Base-by-base conservation (phyloP, 1,284 basidiomycete species). In the Ustilago hordei region DNA sequence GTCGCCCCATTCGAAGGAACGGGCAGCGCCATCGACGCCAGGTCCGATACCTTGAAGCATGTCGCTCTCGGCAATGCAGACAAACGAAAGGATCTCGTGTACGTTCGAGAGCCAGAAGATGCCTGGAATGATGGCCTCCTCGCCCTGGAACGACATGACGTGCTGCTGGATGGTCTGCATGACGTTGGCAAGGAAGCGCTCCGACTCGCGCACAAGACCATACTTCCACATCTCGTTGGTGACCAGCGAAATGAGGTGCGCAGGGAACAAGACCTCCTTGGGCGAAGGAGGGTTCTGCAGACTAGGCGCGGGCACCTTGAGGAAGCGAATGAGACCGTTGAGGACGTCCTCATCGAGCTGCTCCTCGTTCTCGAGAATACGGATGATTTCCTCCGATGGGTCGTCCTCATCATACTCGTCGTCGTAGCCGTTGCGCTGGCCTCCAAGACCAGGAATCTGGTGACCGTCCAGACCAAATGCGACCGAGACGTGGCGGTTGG, bases 221-320 rank as follows among this genome's bases (percentile, higher is more conserved):
- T 98, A 95, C 88, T 98, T 98, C 97, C 97, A 99, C 96, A 99
- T 99, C 88, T 99, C 97, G 87, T 99, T 99, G 23, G 95, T 97
- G 69, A 98, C 93, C 57, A 99, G 89, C 82, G 93, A 95, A 87
- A 99, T 99, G 69, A 99, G 90, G 87, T 99, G 98, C n/a, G 97
- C 96, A 5, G 97, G 97, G 92, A 99, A 99, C 48, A 99, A 89
- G 62, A 99, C 95, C 87, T 99, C 97, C 88, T 98, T 99, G 73
- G 95, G 92, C 35, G 92, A 92, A 19, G 95, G 94, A 1, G 95
- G 94, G 84, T 94, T 97, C 64, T 93, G 93, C 62, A 94, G 89
- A 82, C 92, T 95, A 0, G 97, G 94, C 19, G 92, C 91, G 17
- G 96, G 95, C 64, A 98, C 95, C 89, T 96, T 97, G 81, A 99